Evolutionary conservation across 352 stramenopile genomes (phyloP), one percentile per base, ranked within the genome.

Genomic region (Phytophthora pisi): DNA sequence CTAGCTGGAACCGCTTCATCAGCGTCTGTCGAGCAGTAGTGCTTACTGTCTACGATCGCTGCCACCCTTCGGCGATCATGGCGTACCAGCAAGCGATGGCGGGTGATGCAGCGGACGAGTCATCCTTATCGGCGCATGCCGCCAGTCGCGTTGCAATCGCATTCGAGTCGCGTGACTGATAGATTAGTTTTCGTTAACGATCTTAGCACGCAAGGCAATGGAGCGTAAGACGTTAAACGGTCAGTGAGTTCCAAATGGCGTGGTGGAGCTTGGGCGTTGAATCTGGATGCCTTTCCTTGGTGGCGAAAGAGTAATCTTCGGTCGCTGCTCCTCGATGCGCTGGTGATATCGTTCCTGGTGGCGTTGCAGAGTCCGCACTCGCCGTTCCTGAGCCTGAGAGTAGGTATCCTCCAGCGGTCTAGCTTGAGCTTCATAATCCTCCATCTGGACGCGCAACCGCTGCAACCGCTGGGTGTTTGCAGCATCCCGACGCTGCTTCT

Each of bases 1-100:
- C 77, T 59, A 92, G 83, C 45, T 93, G 86, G 86, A 74, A 91
- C 47, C 75, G 78, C 30, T 92, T 93, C 59, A 68, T 92, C 8
- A 92, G 83, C 61, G 78, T 91, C 58, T 85, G 66, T 56, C 74
- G 84, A 28, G 73, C 73, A 34, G 38, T 90, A 34, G 63, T 88
- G 10, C 47, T 86, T 23, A 81, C 66, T 16, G 70, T 90, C 49
- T 91, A 89, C 57, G 81, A 87, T 50, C 81, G 79, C 31, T 75
- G 53, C 15, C 59, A 76, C 23, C 69, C 69, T 50, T 66, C 38
- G 11, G 49, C 55, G 4, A 54, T 66, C 18, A 40, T 61, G 43
- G 36, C 43, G 23, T 57, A 61, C 18, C 38, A 73, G 45, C 50
- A 69, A 57, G 54, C 18, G 28, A 55, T 54, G 26, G 28, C 15